Evolutionary conservation across 148 eudicot genomes (phyloP).

Genomic region (Dianthus caryophyllus): DNA sequence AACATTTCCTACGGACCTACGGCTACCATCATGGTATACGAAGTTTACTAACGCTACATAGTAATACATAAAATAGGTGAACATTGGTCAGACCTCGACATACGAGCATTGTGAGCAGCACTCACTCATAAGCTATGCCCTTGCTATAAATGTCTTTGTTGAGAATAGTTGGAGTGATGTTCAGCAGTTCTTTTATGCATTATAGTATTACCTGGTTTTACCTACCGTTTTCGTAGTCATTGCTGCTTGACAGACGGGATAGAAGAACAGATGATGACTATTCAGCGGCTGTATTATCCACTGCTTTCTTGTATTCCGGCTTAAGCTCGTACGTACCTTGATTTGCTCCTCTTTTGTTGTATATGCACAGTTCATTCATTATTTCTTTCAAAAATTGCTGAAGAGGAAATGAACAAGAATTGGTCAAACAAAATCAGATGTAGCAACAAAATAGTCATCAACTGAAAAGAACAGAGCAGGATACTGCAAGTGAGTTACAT

Average conservation of each 20-base stretch:
- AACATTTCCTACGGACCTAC: background rate
- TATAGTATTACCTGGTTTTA: no score
- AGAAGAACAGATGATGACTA: slow-evolving; percentile 19
- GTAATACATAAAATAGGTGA: no score
- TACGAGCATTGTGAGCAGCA: no score
- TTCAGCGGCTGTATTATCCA: slow-evolving; percentile 63
- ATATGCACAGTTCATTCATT: slow-evolving; percentile 83
- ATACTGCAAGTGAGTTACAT: background rate
- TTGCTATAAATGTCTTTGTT: no score
- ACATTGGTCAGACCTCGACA: no score
- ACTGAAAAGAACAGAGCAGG: background rate
- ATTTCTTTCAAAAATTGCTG: slow-evolving; percentile 99
- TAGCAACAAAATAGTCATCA: background rate
- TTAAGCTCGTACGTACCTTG: slow-evolving; percentile 97
- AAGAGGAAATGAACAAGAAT: slow-evolving; percentile 1
- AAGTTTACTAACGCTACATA: no score
- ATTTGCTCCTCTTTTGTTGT: slow-evolving; percentile 94
- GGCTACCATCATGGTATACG: background rate
- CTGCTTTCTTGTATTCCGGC: slow-evolving; percentile 94
- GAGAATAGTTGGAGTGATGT: no score
- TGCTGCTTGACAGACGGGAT: slow-evolving; percentile 8
- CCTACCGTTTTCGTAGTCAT: background rate
- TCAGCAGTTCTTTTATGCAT: no score
- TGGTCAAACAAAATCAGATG: background rate
- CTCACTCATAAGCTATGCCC: no score